Conservation (phyloP, 78 protist species). For the Chrysochromulina parva region DNA sequence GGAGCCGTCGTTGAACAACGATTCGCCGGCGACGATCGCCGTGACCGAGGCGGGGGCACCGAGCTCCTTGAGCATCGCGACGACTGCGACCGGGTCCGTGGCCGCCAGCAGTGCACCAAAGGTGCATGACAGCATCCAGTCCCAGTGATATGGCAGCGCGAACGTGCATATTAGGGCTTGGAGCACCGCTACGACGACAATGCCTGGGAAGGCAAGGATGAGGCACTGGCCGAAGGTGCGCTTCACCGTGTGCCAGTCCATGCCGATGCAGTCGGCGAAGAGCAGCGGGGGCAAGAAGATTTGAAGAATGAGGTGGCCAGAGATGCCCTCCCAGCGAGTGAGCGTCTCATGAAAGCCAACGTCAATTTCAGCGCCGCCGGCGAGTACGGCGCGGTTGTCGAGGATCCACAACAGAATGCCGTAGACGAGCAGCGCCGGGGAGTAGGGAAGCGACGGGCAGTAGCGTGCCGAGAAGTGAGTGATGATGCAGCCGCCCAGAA, state of each 20-base stretch:
- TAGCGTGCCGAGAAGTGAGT: too few relatives aligned
- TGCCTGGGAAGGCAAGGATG: constrained; percentile 55
- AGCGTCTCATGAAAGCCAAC: neutral
- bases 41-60: constrained; percentile 59
- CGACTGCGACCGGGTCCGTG: constrained; percentile 85
- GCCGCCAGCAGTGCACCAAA: constrained; percentile 59
- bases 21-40: constrained; percentile 70
- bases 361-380: too few relatives aligned
- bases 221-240: constrained; percentile 7
- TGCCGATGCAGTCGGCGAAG: neutral
- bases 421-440: too few relatives aligned
- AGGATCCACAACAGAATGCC: too few relatives aligned
- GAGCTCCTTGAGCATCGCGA: constrained; percentile 67
- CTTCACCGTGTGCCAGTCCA: constrained; percentile 33
- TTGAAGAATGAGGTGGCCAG: neutral
- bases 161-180: neutral
- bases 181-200: constrained; percentile 35
- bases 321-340: neutral
- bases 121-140: neutral
- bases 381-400: too few relatives aligned
- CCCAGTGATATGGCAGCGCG: constrained; percentile 25
- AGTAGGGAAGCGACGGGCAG: too few relatives aligned
- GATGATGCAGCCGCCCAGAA: too few relatives aligned
- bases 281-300: constrained; percentile 20
- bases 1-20: constrained; percentile 74